phyloP scores from a whole-genome alignment of 2,329 filamentous ascomycete genomes.

The Leptographium lundbergii region DNA sequence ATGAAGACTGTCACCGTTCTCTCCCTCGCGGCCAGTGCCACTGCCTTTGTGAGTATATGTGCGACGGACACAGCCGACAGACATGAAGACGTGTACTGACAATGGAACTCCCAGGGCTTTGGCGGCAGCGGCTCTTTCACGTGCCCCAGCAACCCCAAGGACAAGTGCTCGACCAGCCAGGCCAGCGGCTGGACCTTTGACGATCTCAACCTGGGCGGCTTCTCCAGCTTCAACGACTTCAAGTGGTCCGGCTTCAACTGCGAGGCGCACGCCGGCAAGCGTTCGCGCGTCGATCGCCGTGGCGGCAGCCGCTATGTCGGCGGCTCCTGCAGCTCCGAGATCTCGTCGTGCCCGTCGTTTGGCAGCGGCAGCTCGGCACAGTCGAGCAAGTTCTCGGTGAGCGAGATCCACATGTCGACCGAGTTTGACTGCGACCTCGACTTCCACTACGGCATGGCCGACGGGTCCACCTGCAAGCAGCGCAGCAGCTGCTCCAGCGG shows the following conservation, averaged over 20 bases:
- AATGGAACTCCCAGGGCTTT: slow-evolving; percentile 9
- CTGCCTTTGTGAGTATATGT: slow-evolving; percentile 25
- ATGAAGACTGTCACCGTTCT: slow-evolving; percentile 42
- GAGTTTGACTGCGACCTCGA: slow-evolving; percentile 69
- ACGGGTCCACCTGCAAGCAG: slow-evolving; percentile 73
- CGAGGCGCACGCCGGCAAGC: slow-evolving; percentile 37
- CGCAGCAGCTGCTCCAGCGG: slow-evolving; percentile 51
- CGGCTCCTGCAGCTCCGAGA: slow-evolving; percentile 35
- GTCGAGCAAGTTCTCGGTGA: slow-evolving; percentile 58
- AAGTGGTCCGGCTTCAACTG: slow-evolving; percentile 63
- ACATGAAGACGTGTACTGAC: no score
- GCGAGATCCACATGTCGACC: slow-evolving; percentile 57
- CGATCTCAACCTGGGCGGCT: slow-evolving; percentile 45
- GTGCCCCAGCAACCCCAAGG: slow-evolving; percentile 60
- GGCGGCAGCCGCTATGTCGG: slow-evolving; percentile 47
- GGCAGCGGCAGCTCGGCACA: slow-evolving; percentile 30
- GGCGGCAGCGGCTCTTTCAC: slow-evolving; percentile 37
- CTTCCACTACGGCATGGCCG: slow-evolving; percentile 78
- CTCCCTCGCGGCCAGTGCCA: slow-evolving; percentile 35
- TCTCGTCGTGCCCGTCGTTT: slow-evolving; percentile 44
- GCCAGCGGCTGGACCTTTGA: slow-evolving; percentile 59
- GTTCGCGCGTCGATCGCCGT: slow-evolving; percentile 40
- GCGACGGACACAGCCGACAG: no score
- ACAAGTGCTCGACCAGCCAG: slow-evolving; percentile 63
- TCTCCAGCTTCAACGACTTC: slow-evolving; percentile 59